Base-by-base conservation (phyloP, 108 stramenopile genomes). In the Bacterosira constricta region DNA sequence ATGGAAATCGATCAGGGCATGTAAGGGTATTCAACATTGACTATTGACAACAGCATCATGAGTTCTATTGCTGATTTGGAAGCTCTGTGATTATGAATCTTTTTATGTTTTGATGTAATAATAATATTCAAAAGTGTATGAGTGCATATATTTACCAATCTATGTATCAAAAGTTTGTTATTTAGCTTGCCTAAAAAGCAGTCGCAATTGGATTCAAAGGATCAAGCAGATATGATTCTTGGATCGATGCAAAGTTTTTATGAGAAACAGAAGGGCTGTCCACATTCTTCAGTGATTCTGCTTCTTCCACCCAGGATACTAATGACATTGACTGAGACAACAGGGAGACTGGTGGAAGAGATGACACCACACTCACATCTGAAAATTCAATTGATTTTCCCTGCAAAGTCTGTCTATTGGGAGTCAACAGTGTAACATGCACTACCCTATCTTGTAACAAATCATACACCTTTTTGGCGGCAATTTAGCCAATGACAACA, bases 241-340 rank as follows among this genome's bases (percentile, higher is more conserved):
- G 68, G 1, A 69, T 11, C 46, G 30, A 46, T 9, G 54, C 45
- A 37, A 11, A 36, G 17, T 10, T 31, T 47, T 11, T n/a, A 11
- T 36, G 11, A 32, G 45, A 47, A 35, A 25, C 25, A 45, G 32
- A 37, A 21, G 11, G 57, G 17, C 21, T 30, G 32, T 54, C 66
- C 53, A 29, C 74, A 15, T 23, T 66, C 27, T 62, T 42, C 18
- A 53, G 29, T 5, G 21, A 30, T 30, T 64, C 72, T 1, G 50
- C 32, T 55, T 63, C 45, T 46, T 47, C 54, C 17, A 77, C 1
- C 62, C 67, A 64, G 4, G 68, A 77, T 35, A 69, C 27, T 44
- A 77, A 53, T 32, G 68, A 61, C 68, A 77, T 55, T 1, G 68
- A 59, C 8, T 77, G 61, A 21, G 76, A 77, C 9, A 77, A 32